Evolutionary conservation across 495 filamentous ascomycete genomes (phyloP).

Genomic region (Daldinia grandis): DNA sequence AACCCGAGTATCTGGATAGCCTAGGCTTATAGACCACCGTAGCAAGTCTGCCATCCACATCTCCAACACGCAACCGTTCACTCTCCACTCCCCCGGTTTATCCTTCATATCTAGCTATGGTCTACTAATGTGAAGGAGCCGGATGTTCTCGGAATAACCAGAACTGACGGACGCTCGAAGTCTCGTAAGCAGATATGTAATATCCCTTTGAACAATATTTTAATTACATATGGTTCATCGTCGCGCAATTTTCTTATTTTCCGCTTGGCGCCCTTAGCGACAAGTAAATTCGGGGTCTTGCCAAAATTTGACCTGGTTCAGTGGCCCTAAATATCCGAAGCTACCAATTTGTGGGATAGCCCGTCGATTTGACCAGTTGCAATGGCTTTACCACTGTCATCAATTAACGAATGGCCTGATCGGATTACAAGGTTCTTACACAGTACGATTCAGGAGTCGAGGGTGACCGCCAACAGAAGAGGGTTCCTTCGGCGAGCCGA

Average conservation of each 20-base stretch:
- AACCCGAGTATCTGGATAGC: conserved; percentile 35
- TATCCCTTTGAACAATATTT: conserved; percentile 16
- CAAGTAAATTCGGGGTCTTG: conserved; percentile 36
- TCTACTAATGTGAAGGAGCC: conserved; percentile 6
- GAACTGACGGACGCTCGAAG: conserved; percentile 7
- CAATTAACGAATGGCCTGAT: conserved; percentile 42
- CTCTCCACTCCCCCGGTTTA: background rate
- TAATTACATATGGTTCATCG: conserved; percentile 16
- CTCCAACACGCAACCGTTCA: background rate
- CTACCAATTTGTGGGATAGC: conserved; percentile 40
- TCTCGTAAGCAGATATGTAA: conserved; percentile 17
- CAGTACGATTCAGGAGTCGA: conserved; percentile 29
- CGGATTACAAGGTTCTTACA: conserved; percentile 39
- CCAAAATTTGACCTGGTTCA: conserved; percentile 32
- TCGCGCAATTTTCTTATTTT: conserved; percentile 28
- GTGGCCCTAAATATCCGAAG: conserved; percentile 41
- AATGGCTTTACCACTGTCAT: conserved; percentile 29
- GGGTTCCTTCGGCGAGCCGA: conserved; percentile 35
- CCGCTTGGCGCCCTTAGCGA: conserved; percentile 38
- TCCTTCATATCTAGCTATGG: background rate
- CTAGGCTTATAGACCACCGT: conserved; percentile 14
- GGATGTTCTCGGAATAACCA: conserved; percentile 21
- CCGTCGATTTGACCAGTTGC: conserved; percentile 35
- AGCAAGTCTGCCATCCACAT: conserved; percentile 10
- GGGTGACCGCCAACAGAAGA: conserved; percentile 27